Base-by-base conservation (phyloP, 2,329 filamentous ascomycete species). In the Elsinoe fawcettii region DNA sequence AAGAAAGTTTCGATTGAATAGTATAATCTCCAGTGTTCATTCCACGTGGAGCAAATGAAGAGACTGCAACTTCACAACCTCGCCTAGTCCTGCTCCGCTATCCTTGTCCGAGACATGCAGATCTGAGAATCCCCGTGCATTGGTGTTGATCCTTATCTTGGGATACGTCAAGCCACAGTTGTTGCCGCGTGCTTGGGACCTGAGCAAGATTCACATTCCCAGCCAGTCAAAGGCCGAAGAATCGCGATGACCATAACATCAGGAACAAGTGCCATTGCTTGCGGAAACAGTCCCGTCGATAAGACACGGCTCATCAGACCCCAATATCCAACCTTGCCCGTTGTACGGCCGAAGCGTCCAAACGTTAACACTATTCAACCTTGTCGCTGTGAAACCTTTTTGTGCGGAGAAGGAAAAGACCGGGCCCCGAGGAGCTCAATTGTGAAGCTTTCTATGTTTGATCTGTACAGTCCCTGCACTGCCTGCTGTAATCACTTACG, bases 11-110 rank as follows among this genome's bases (percentile, higher is more conserved):
- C 9, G 32, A 30, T 36, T 34, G 49, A 53, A 27, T 34, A 39
- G 49, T 18, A 39, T 53, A 53, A 39, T 53, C 49, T 53, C 16
- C 32, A n/a, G 30, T 53, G 20, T 22, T 18, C 34, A 53, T 16
- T 27, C 23, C n/a, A 53, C 11, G 9, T 9, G 30, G 20, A 53
- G 3, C 30, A 12, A 39, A 53, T 36, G 14, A 53, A 39, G 32
- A 39, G 18, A 12, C 32, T 53, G 18, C 49, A 23, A 39, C 20
- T 39, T 11, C 49, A 53, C 20, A 20, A 36, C 25, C 7, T 25
- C 14, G 25, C 11, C 34, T 16, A 34, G 14, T 18, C 49, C 49
- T 36, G 20, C 49, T 37, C 34, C 11, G 14, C 14, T n/a, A 14
- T 37, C 11, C 34, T 3, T 25, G 18, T 34, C 32, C 32, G 32